phyloP scores from a whole-genome alignment of 345 rosid species.

The Geranium brycei region DNA sequence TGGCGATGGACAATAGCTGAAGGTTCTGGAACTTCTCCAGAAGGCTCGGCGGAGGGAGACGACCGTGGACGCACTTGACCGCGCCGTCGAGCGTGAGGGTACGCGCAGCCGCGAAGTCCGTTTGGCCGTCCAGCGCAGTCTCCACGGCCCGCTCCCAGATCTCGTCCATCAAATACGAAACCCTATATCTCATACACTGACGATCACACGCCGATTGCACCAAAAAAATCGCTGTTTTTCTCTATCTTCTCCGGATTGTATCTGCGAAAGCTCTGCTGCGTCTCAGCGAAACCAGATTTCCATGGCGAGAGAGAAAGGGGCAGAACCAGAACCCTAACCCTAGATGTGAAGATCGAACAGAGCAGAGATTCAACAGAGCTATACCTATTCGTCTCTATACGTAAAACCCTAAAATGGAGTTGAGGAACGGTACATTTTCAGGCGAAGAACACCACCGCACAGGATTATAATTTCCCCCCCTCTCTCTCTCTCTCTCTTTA shows the following conservation, averaged over 20 bases:
- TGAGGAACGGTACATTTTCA: background rate
- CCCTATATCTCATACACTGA: conserved; percentile 17
- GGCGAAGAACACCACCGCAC: background rate
- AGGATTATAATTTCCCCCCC: too few species aligned
- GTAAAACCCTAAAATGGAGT: conserved; percentile 14
- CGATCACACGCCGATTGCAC: background rate
- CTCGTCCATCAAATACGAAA: conserved; percentile 47
- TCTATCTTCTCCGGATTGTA: background rate
- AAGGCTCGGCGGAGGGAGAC: conserved; percentile 37
- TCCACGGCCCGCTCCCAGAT: conserved; percentile 73
- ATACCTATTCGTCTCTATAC: background rate
- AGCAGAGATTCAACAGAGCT: background rate
- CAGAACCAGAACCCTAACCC: background rate
- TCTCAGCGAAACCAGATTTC: background rate
- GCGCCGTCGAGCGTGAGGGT: conserved; percentile 62
- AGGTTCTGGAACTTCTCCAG: conserved; percentile 52
- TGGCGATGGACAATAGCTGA: conserved; percentile 56
- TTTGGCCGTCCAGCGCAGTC: conserved; percentile 48
- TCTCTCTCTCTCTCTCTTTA: too few species aligned
- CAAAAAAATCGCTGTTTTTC: background rate
- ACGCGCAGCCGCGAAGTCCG: conserved; percentile 29
- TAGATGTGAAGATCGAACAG: background rate
- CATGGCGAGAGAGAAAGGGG: background rate
- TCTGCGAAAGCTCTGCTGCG: too few species aligned
- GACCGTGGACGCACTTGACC: conserved; percentile 56